A percentile compares a stretch with the other conserved stretches of the same genome.
These are phyloP conservation scores for Sporothrix humicola DNA, from an alignment of 2,329 filamentous ascomycete species.

Conservation along the genomic window DNA sequence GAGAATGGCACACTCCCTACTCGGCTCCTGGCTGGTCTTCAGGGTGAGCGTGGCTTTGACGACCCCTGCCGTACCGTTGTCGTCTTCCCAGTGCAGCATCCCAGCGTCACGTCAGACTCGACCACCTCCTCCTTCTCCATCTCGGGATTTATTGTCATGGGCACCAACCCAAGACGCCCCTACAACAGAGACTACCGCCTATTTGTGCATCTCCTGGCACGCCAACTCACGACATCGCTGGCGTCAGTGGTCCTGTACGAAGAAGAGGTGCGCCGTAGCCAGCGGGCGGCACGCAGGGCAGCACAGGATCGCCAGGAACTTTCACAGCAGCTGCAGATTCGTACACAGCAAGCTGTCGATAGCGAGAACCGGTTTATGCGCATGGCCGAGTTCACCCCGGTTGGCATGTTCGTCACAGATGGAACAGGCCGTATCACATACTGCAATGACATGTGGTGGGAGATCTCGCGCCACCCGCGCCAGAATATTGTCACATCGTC, in stretches of 20 bases:
- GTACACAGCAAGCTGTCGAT: conserved; percentile 66
- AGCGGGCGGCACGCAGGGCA: conserved; percentile 74
- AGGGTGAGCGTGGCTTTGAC: conserved; percentile 66
- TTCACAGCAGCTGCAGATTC: conserved; percentile 72
- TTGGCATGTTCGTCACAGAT: conserved; percentile 85
- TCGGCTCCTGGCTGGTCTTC: conserved; percentile 67
- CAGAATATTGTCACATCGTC: neutral
- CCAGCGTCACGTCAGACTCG: conserved; percentile 52
- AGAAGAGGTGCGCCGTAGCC: conserved; percentile 77
- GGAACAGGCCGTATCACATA: conserved; percentile 73
- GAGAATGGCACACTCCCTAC: conserved; percentile 69
- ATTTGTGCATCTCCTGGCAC: conserved; percentile 74
- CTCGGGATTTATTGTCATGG: conserved; percentile 79
- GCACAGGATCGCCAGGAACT: conserved; percentile 78
- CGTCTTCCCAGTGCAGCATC: conserved; percentile 79
- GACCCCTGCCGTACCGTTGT: conserved; percentile 74
- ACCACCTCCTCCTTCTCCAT: conserved; percentile 62
- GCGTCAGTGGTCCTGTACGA: conserved; percentile 83
- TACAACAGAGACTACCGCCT: conserved; percentile 82
- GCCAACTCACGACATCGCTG: conserved; percentile 78
- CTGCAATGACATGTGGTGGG: conserved; percentile 80
- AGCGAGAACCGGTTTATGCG: conserved; percentile 80
- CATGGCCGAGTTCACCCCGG: conserved; percentile 83
- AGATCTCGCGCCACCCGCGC: conserved; percentile 70
- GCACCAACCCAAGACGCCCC: conserved; percentile 76